phyloP scores from a whole-genome alignment of 495 filamentous ascomycete genomes.

The Neurospora tetraspora region DNA sequence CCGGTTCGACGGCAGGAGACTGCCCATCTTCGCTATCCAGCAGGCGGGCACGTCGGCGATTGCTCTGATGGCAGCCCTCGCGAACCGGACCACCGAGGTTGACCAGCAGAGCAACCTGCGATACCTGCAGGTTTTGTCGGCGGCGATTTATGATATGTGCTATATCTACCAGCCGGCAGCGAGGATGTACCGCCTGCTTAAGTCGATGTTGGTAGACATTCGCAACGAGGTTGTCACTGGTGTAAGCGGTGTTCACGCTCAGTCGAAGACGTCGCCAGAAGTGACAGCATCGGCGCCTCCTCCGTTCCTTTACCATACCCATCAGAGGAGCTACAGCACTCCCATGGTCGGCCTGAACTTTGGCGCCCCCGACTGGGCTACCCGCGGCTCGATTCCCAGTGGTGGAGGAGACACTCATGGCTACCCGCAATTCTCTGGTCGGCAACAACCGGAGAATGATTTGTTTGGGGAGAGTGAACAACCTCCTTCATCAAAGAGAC shows the following conservation, averaged over 20 bases:
- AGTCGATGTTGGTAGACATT: slow-evolving; percentile 25
- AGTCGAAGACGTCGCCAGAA: neutral
- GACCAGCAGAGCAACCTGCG: slow-evolving; percentile 25
- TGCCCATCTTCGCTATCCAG: slow-evolving; percentile 35
- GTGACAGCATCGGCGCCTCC: neutral
- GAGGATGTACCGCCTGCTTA: slow-evolving; percentile 25
- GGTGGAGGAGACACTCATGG: neutral
- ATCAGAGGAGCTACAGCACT: neutral
- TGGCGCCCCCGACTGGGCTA: neutral
- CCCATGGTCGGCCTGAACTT: neutral
- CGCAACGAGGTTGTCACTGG: slow-evolving; percentile 15
- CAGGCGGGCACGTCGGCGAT: slow-evolving; percentile 43
- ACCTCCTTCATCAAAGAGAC: neutral
- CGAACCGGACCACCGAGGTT: slow-evolving; percentile 22
- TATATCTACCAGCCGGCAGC: slow-evolving; percentile 29
- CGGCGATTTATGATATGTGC: slow-evolving; percentile 36
- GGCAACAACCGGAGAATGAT: neutral
- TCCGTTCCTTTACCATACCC: neutral
- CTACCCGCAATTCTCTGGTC: neutral
- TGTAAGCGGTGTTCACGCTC: neutral
- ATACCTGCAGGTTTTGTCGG: slow-evolving; percentile 25
- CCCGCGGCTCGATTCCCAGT: neutral
- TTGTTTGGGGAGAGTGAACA: neutral
- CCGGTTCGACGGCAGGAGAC: slow-evolving; percentile 37
- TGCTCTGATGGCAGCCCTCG: slow-evolving; percentile 41